A percentile compares a stretch with the other conserved stretches of the same genome.
Evolutionary conservation across 148 eudicot species (phyloP).

Genomic region (Fallopia convolvulus): DNA sequence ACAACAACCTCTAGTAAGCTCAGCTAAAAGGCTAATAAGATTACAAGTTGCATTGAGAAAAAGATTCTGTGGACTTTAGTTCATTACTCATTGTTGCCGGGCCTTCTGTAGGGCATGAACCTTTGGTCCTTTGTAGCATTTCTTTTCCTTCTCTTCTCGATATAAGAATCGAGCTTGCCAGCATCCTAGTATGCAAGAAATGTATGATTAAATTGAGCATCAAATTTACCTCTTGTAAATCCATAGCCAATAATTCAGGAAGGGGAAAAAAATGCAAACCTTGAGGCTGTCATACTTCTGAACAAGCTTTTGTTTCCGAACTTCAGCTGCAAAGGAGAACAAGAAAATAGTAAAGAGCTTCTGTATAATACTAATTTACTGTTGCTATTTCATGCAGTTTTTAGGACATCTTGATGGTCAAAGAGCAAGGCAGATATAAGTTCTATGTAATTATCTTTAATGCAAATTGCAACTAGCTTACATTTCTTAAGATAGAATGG

Average conservation of each 20-base stretch:
- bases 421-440: neutral
- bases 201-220: neutral
- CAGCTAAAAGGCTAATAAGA: neutral
- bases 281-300: constrained; percentile 77
- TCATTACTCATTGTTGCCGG: constrained; percentile 20
- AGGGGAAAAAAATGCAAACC: constrained; percentile 31
- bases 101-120: constrained; percentile 74
- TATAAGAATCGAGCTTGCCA: constrained; percentile 68
- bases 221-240: neutral
- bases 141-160: constrained; percentile 66
- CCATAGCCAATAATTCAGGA: neutral
- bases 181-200: constrained; percentile 35
- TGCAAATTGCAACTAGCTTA: constrained; percentile 7
- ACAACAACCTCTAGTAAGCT: neutral
- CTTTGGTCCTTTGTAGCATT: constrained; percentile 81
- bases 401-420: neutral
- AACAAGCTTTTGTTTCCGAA: constrained; percentile 51
- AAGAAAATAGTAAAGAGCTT: neutral
- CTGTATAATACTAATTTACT: neutral
- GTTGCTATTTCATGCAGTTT: neutral
- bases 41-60: neutral
- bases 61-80: neutral
- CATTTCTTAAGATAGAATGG: constrained; percentile 89
- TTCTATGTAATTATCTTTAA: neutral
- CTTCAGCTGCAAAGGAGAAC: constrained; percentile 65